A percentile compares a stretch with the other conserved stretches of the same genome.
These are phyloP conservation scores for Baeospora myosura DNA, from an alignment of 1,284 basidiomycete genomes.

Conservation along the genomic window DNA sequence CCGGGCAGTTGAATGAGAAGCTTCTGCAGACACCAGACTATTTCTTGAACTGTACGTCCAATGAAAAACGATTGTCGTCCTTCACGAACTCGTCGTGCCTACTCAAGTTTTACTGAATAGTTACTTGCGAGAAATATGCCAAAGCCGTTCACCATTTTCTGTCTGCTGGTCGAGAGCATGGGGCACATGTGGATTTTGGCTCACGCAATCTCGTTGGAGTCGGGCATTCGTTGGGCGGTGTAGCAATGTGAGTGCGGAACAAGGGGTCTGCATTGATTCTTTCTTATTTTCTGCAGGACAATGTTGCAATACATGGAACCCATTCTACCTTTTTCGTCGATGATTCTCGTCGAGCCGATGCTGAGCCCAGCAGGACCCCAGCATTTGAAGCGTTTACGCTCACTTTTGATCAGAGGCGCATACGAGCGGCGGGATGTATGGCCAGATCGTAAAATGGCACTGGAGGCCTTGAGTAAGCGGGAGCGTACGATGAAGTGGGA, in stretches of 20 bases:
- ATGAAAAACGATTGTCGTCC: neutral
- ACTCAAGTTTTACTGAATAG: slow-evolving; percentile 21
- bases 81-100: neutral
- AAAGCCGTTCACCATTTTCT: slow-evolving; percentile 48
- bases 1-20: slow-evolving; percentile 33
- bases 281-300: slow-evolving; percentile 28
- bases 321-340: slow-evolving; percentile 31
- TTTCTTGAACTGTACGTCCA: slow-evolving; percentile 34
- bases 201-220: slow-evolving; percentile 45
- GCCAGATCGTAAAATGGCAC: slow-evolving; percentile 35
- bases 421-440: slow-evolving; percentile 41
- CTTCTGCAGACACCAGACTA: slow-evolving; percentile 32
- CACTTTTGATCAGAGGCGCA: slow-evolving; percentile 34
- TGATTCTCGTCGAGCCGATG: slow-evolving; percentile 52
- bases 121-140: slow-evolving; percentile 56
- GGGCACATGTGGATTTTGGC: slow-evolving; percentile 36
- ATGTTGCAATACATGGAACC: slow-evolving; percentile 42
- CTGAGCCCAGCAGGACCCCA: slow-evolving; percentile 39
- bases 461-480: slow-evolving; percentile 24
- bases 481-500: slow-evolving; percentile 39
- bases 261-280: slow-evolving; percentile 5
- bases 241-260: slow-evolving; percentile 38
- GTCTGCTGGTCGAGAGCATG: slow-evolving; percentile 27
- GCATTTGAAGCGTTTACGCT: slow-evolving; percentile 32
- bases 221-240: slow-evolving; percentile 58